Evolutionary conservation across 164 flowering plant genomes (phyloP), one percentile per base, ranked within the genome.

Genomic region (Tinospora cordifolia): DNA sequence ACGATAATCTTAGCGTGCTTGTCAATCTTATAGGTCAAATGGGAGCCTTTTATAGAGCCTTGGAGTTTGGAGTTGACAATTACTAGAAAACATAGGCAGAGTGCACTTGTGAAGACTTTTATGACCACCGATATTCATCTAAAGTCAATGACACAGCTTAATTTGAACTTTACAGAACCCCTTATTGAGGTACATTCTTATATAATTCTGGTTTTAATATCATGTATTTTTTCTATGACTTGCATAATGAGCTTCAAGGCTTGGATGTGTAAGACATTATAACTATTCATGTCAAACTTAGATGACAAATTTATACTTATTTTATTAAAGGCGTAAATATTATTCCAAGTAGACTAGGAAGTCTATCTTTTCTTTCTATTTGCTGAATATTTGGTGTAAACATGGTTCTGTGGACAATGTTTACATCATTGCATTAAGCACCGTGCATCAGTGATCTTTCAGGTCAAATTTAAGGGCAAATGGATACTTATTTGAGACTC

Each of bases 1-100:
- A 75, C 78, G 54, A 74, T 41, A 38, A 63, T 11, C 73, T 13
- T 12, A 38, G 49, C 25, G 54, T 21, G 36, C 17, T 63, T 6
- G 15, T 27, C 75, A 27, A 21, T 71, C n/a, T n/a, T 73, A 22
- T 73, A 93, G 98, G 96, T 89, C 65, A 77, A 81, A 71, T 94
- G 98, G 98, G 98, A 94, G 84, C 96, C 98, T 63, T 89, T 94
- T 77, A 46, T 94, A 21, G 98, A 94, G 80, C 93, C 96, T n/a
- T 89, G 96, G 92, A 74, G 76, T 65, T 89, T 91, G 78, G 81
- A 88, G 75, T 58, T 91, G 25, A 76, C 60, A 47, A 22, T 94
- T 67, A 69, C 47, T 5, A 75, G 87, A 75, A 83, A 75, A 58
- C 64, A 64, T 70, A 89, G 79, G 65, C 75, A 65, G 60, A 81